Percentiles rank a stretch among this genome's conserved stretches.
phyloP scores from a whole-genome alignment of 1,284 basidiomycete species.

The Fomitopsis betulina region DNA sequence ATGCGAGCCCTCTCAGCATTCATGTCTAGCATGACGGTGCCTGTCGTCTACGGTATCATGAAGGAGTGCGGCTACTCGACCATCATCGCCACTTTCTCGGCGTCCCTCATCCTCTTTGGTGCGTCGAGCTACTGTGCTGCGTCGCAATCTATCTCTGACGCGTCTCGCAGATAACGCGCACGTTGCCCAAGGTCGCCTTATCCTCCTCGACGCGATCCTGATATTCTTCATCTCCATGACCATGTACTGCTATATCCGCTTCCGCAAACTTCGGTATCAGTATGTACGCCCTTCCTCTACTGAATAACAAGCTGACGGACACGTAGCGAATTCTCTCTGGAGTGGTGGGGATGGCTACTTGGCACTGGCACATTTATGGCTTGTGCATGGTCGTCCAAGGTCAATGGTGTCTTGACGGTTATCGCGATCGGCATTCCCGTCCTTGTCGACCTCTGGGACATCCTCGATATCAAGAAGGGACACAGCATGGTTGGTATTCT shows the following conservation, averaged over 20 bases:
- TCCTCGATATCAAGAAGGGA: slow-evolving; percentile 85
- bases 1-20: slow-evolving; percentile 91
- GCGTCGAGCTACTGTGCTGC: neutral
- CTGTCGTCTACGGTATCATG: slow-evolving; percentile 95
- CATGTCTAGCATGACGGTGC: slow-evolving; percentile 85
- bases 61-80: slow-evolving; percentile 95
- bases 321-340: slow-evolving; percentile 72
- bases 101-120: slow-evolving; percentile 85
- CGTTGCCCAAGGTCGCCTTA: slow-evolving; percentile 91
- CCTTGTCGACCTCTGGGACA: slow-evolving; percentile 90
- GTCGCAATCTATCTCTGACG: slow-evolving; percentile 4
- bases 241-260: slow-evolving; percentile 93
- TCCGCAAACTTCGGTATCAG: slow-evolving; percentile 93
- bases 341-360: slow-evolving; percentile 96
- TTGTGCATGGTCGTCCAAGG: slow-evolving; percentile 96
- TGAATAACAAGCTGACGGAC: slow-evolving; percentile 8
- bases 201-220: slow-evolving; percentile 91
- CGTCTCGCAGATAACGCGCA: slow-evolving; percentile 80
- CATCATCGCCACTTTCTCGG: slow-evolving; percentile 85
- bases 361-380: slow-evolving; percentile 92
- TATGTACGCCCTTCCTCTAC: slow-evolving; percentile 32
- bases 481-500: slow-evolving; percentile 63
- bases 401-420: slow-evolving; percentile 95
- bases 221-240: slow-evolving; percentile 96
- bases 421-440: slow-evolving; percentile 89